phyloP scores from a whole-genome alignment of 1,139 yeast genomes.

The Pichia sp. region DNA sequence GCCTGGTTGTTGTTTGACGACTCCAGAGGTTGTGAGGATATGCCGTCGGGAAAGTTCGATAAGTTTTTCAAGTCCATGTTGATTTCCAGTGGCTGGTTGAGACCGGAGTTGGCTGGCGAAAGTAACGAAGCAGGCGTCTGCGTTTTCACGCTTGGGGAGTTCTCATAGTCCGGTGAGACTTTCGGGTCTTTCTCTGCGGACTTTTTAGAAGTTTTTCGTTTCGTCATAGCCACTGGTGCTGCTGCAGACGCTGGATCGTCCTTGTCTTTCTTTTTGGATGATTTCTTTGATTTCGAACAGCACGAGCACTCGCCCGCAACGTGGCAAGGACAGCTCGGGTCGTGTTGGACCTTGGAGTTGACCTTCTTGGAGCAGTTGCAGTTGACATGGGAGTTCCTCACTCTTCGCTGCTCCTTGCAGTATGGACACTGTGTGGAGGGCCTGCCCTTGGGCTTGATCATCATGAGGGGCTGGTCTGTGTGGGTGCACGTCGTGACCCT shows the following conservation, averaged over 20 bases:
- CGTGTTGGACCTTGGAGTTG: conserved; percentile 37
- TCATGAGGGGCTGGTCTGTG: conserved; percentile 81
- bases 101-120: background rate
- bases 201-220: background rate
- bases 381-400: conserved; percentile 62
- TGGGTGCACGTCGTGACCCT: conserved; percentile 92
- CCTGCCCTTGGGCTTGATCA: conserved; percentile 94
- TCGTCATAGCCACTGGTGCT: background rate
- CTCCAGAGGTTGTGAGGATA: background rate
- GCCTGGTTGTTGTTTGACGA: background rate
- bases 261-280: conserved; percentile 20
- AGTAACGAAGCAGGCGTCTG: background rate
- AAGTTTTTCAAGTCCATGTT: background rate
- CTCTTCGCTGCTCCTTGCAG: conserved; percentile 75
- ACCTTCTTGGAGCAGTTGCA: conserved; percentile 67
- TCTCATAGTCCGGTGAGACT: background rate
- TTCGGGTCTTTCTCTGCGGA: background rate
- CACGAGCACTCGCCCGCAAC: conserved; percentile 59
- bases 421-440: conserved; percentile 91
- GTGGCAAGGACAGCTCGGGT: conserved; percentile 48
- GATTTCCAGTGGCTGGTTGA: conserved; percentile 2
- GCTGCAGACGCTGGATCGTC: background rate
- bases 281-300: conserved; percentile 35
- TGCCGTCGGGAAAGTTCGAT: background rate
- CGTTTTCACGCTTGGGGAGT: background rate